Evolutionary conservation across 1,139 yeast species (phyloP).

Genomic region (Scheffersomyces stambukii): DNA sequence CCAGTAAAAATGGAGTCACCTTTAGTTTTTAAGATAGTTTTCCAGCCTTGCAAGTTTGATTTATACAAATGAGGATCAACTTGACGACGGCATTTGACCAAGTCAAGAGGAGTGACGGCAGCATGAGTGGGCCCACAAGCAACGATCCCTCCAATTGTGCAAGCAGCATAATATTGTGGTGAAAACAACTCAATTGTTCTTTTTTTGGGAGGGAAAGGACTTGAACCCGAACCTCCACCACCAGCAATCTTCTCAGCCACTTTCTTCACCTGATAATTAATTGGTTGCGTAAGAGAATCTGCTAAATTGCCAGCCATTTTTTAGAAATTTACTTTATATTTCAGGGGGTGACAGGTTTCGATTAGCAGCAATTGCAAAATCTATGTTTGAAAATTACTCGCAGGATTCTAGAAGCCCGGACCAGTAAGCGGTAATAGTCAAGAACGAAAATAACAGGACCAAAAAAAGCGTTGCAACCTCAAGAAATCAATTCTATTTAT

Average conservation of each 20-base stretch:
- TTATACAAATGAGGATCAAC: slow-evolving; percentile 69
- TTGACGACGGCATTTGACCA: slow-evolving; percentile 90
- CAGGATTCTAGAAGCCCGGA: too few species aligned
- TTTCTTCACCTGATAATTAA: slow-evolving; percentile 22
- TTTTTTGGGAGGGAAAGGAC: slow-evolving; percentile 9
- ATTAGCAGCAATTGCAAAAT: too few species aligned
- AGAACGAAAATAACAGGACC: not conserved
- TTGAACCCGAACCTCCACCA: slow-evolving; percentile 10
- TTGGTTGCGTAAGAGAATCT: slow-evolving; percentile 30
- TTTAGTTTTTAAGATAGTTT: slow-evolving; percentile 62
- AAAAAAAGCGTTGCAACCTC: not conserved
- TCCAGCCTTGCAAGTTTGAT: slow-evolving; percentile 77
- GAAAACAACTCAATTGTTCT: slow-evolving; percentile 51
- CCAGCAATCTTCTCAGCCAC: slow-evolving; percentile 12
- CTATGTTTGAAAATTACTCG: too few species aligned
- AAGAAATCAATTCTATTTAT: too few species aligned
- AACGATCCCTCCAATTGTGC: slow-evolving; percentile 82
- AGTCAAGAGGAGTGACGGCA: slow-evolving; percentile 85
- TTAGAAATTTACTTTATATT: not conserved
- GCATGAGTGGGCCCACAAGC: slow-evolving; percentile 98
- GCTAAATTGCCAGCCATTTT: slow-evolving; percentile 21
- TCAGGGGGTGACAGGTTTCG: not conserved
- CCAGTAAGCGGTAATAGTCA: not conserved
- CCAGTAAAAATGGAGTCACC: slow-evolving; percentile 86
- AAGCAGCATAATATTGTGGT: slow-evolving; percentile 72